phyloP scores from a whole-genome alignment of 1,139 yeast species.

The Chernovozyma aurita region DNA sequence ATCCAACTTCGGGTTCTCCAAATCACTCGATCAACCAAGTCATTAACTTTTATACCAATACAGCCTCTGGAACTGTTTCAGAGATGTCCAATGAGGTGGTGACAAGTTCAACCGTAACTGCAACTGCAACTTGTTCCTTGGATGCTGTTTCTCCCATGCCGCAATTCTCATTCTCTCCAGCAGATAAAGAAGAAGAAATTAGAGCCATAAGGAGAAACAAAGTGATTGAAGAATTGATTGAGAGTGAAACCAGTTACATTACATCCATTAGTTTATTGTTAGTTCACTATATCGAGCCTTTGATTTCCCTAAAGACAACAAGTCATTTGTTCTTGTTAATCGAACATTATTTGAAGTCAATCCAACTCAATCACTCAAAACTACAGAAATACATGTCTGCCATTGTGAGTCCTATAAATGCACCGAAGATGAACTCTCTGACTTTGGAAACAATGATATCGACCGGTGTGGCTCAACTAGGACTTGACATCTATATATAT shows the following conservation, averaged over 20 bases:
- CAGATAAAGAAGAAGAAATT: constrained; percentile 5
- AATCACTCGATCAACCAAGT: background rate
- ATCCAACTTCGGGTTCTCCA: background rate
- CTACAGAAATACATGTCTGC: constrained; percentile 13
- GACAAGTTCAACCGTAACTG: background rate
- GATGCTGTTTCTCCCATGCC: constrained; percentile 24
- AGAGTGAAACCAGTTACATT: constrained; percentile 44
- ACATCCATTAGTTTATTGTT: constrained; percentile 37
- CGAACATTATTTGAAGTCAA: constrained; percentile 13
- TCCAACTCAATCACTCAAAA: constrained; percentile 22
- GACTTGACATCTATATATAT: constrained; percentile 29
- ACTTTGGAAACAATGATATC: background rate
- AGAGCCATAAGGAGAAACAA: constrained; percentile 24
- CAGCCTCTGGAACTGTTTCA: background rate
- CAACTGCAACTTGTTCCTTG: background rate
- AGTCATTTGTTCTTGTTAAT: constrained; percentile 1
- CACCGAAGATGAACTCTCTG: background rate
- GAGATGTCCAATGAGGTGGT: background rate
- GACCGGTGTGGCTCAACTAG: constrained; percentile 10
- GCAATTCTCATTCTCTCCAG: constrained; percentile 14
- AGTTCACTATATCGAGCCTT: constrained; percentile 32
- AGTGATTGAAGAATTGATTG: constrained; percentile 42
- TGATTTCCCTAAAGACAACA: constrained; percentile 10
- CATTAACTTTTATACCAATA: background rate
- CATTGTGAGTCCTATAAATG: background rate